phyloP scores from a whole-genome alignment of 306 rosid genomes.

The Begonia loranthoides region DNA sequence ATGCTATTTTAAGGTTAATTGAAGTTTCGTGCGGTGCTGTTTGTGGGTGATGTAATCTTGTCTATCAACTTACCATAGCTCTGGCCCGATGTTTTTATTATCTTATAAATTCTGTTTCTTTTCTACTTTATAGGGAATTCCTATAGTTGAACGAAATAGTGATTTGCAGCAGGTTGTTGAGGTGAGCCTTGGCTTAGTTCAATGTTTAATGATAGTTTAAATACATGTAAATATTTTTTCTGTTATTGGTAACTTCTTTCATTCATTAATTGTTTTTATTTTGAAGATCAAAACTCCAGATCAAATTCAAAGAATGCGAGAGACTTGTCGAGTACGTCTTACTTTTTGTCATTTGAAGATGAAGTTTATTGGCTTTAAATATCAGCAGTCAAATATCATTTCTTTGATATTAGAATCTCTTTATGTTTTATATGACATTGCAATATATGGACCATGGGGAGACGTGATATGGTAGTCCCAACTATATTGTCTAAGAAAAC shows the following conservation, averaged over 20 bases:
- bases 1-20: too few species aligned
- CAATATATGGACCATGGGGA: too few species aligned
- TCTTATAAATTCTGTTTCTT: conserved; percentile 9
- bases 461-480: too few species aligned
- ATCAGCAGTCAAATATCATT: not conserved
- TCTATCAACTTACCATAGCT: not conserved
- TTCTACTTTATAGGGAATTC: conserved; percentile 46
- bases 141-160: conserved; percentile 74
- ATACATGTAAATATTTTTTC: too few species aligned
- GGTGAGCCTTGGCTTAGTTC: conserved; percentile 25
- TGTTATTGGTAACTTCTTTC: too few species aligned
- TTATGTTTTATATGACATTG: not conserved
- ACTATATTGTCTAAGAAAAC: too few species aligned
- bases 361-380: conserved; percentile 1
- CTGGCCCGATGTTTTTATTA: not conserved
- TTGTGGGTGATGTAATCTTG: conserved; percentile 6
- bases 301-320: conserved; percentile 75
- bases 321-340: conserved; percentile 53
- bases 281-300: conserved; percentile 65
- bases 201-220: too few species aligned
- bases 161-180: conserved; percentile 66
- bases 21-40: not conserved
- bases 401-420: not conserved
- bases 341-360: not conserved
- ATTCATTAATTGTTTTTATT: conserved; percentile 4